Conservation (phyloP, 208 protist genomes). For the Crithidia fasciculata region DNA sequence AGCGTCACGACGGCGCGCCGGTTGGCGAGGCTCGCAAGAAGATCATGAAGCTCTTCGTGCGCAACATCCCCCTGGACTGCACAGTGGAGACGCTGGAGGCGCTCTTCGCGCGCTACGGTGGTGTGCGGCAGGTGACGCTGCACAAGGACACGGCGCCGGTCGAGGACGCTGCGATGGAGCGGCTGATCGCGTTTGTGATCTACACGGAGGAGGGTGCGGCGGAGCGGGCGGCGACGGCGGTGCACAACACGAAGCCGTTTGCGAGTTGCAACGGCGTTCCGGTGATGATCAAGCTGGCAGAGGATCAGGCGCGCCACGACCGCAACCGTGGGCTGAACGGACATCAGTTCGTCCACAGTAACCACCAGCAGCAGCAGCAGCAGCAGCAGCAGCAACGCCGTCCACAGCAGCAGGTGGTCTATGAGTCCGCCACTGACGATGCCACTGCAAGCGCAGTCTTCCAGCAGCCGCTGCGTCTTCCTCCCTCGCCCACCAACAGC, state of each 20-base stretch:
- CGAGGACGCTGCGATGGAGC: constrained; percentile 42
- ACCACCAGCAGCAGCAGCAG: constrained; percentile 1
- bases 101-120: constrained; percentile 55
- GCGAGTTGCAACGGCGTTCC: constrained; percentile 46
- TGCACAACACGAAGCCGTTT: constrained; percentile 69
- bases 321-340: background rate
- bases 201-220: constrained; percentile 64
- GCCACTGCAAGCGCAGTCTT: no score
- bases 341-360: background rate
- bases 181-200: constrained; percentile 83
- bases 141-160: constrained; percentile 76
- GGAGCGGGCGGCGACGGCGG: constrained; percentile 49
- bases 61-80: constrained; percentile 71
- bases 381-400: background rate
- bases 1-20: constrained; percentile 70
- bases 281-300: constrained; percentile 67
- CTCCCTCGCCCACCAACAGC: no score
- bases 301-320: constrained; percentile 16
- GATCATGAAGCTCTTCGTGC: constrained; percentile 84
- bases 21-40: constrained; percentile 64
- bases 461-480: no score
- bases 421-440: background rate
- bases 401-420: background rate
- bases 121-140: constrained; percentile 57
- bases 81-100: constrained; percentile 36